Evolutionary conservation across 2,329 filamentous ascomycete genomes (phyloP), one percentile per base, ranked within the genome.

Genomic region (Alternaria sp.): DNA sequence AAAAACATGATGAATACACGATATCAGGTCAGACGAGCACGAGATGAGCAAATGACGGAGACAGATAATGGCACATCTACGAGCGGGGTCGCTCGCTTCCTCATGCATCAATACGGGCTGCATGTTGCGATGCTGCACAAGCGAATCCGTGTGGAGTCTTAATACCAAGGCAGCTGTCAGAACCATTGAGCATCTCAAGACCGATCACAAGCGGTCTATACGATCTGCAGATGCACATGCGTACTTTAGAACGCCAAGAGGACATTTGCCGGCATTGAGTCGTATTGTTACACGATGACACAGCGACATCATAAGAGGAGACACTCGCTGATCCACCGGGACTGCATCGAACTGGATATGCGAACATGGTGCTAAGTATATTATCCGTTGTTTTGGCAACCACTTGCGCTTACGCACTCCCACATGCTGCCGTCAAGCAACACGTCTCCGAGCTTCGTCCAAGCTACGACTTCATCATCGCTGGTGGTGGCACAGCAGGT

Each of bases 401-500:
- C n/a, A 17, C 42, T 31, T 31, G 24, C 34, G 34, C 52, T 26
- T 28, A 45, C 29, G 42, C 42, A 24, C 42, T 45, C 14, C 42
- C 42, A 23, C 37, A 29, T 21, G 46, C 54, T 33, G 21, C 46
- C 7, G 17, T 46, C 31, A 55, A 51, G 33, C 56, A 39, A 3
- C 31, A 51, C 8, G 34, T 28, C 17, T 59, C 51, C 7, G 45
- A 51, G n/a, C 45, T 55, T 28, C 37, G 21, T n/a, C 26, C 51
- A 4, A 34, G 23, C 23, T 63, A 67, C 34, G 66, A 68, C 29
- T 68, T 58, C 33, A 36, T 68, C 11, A 56, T 68, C 24, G 48
- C 56, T 37, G 66, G 66, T 13, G 66, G 57, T 14, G 66, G 66
- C 5, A 67, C 60, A 13, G 49, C 62, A 11, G 66, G 66, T 13